Percentiles rank a stretch among this genome's conserved stretches.
Conservation (phyloP, 1,284 basidiomycete genomes). For the Mycosarcoma mackinlayi region DNA sequence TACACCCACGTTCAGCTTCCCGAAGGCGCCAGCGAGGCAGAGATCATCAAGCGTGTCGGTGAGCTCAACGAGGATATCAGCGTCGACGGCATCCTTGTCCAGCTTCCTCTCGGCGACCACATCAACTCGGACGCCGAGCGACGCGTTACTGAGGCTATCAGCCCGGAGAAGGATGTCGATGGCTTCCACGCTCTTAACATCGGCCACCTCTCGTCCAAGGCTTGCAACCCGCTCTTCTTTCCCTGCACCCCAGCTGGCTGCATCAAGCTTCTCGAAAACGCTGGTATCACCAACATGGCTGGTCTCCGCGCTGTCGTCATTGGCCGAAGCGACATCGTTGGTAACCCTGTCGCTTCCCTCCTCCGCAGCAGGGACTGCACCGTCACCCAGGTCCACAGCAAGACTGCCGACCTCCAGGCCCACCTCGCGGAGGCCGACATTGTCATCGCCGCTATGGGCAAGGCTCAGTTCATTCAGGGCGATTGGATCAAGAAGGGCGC, state of each 20-base stretch:
- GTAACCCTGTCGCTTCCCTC: slow-evolving; percentile 91
- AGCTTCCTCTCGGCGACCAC: slow-evolving; percentile 92
- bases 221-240: slow-evolving; percentile 87
- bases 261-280: slow-evolving; percentile 87
- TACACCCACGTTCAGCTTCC: slow-evolving; percentile 81
- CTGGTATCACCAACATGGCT: slow-evolving; percentile 74
- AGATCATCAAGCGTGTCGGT: slow-evolving; percentile 82
- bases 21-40: slow-evolving; percentile 78
- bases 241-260: slow-evolving; percentile 97
- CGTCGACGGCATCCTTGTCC: slow-evolving; percentile 92
- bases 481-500: slow-evolving; percentile 95
- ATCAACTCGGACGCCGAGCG: slow-evolving; percentile 87
- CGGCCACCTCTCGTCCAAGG: slow-evolving; percentile 90
- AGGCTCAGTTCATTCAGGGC: slow-evolving; percentile 88
- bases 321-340: slow-evolving; percentile 97
- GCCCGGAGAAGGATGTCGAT: slow-evolving; percentile 95
- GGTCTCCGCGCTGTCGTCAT: slow-evolving; percentile 86
- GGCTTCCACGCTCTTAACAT: slow-evolving; percentile 99
- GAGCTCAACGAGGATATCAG: slow-evolving; percentile 84
- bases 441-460: slow-evolving; percentile 91
- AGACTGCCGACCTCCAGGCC: slow-evolving; percentile 78
- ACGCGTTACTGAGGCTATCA: slow-evolving; percentile 90
- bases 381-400: slow-evolving; percentile 96
- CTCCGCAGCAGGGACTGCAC: slow-evolving; percentile 91
- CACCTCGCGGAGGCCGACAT: slow-evolving; percentile 89